Evolutionary conservation across 108 stramenopile species (phyloP), one percentile per base, ranked within the genome.

Genomic region (Fistulifera pelliculosa): DNA sequence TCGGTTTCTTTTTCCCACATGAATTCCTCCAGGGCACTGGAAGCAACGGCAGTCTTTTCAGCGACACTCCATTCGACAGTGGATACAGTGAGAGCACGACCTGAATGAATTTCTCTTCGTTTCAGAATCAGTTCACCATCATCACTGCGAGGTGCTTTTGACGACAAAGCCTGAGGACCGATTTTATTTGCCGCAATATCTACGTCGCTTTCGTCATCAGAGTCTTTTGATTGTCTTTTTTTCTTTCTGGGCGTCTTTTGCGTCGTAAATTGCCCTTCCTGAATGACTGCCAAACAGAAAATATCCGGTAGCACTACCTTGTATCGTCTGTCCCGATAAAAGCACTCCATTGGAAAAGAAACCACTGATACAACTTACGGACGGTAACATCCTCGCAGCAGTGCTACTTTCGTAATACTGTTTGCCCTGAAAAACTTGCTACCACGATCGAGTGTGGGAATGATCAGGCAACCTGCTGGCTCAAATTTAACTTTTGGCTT

Each of bases 1-100:
- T 93, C 84, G 5, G 82, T 87, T 57, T 88, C 86, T 55, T 93
- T 93, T 21, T 93, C 90, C 90, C 90, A 93, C 84, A 93, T 84
- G 59, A 69, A 93, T 14, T 82, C 80, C 59, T 88, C 90, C 52
- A 93, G 59, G 1, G 62, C 67, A 10, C 77, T 79, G 0, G 85
- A 74, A 16, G 86, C 86, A 10, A 58, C 81, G 14, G 83, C 86
- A 28, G 67, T 75, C 59, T 86, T 88, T 56, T 87, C 85, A 15
- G 90, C 90, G 10, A 93, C 90, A 67, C 79, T 81, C 87, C 87
- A 93, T 61, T 84, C 83, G n/a, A 93, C 81, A 12, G 87, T 75
- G 2, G 74, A 73, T 10, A 93, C 87, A 14, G 78, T 81, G 58
- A 93, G 40, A 0, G 90, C 77, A 8, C 90, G 68, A 7, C 90